These are phyloP conservation scores for Brettanomyces naardenensis DNA, from an alignment of 805 yeast genomes.

Conservation along the genomic window DNA sequence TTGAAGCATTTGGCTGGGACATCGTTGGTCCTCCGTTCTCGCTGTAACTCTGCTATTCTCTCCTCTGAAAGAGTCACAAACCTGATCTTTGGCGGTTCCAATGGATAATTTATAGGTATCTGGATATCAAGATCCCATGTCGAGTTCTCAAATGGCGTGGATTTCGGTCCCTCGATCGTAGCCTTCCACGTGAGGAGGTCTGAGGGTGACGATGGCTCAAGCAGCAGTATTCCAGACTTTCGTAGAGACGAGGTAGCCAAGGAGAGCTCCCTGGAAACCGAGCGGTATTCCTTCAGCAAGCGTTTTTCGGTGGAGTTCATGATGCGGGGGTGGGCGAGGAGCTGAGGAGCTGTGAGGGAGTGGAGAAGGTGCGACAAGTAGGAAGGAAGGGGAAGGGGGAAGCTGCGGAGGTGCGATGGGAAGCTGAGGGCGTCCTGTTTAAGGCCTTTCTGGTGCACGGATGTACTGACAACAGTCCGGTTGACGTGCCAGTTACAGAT, in stretches of 20 bases:
- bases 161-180: slow-evolving; percentile 41
- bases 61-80: slow-evolving; percentile 26
- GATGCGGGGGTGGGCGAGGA: too few relatives aligned
- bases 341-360: too few relatives aligned
- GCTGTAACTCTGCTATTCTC: not conserved
- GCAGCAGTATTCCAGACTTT: slow-evolving; percentile 27
- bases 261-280: slow-evolving; percentile 22
- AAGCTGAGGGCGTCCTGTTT: too few relatives aligned
- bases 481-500: too few relatives aligned
- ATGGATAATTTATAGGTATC: slow-evolving; percentile 46
- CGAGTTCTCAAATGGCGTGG: slow-evolving; percentile 45
- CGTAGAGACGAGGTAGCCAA: slow-evolving; percentile 12
- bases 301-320: slow-evolving; percentile 25
- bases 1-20: slow-evolving; percentile 13
- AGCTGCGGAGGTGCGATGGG: too few relatives aligned
- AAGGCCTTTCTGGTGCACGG: too few relatives aligned
- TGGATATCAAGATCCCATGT: slow-evolving; percentile 41
- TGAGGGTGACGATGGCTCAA: slow-evolving; percentile 35
- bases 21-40: not conserved
- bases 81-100: slow-evolving; percentile 46
- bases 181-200: slow-evolving; percentile 45
- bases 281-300: slow-evolving; percentile 29
- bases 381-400: too few relatives aligned
- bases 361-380: too few relatives aligned
- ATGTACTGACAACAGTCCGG: too few relatives aligned